phyloP scores from a whole-genome alignment of 2,329 filamentous ascomycete genomes.

The Colletotrichum caudatum region DNA sequence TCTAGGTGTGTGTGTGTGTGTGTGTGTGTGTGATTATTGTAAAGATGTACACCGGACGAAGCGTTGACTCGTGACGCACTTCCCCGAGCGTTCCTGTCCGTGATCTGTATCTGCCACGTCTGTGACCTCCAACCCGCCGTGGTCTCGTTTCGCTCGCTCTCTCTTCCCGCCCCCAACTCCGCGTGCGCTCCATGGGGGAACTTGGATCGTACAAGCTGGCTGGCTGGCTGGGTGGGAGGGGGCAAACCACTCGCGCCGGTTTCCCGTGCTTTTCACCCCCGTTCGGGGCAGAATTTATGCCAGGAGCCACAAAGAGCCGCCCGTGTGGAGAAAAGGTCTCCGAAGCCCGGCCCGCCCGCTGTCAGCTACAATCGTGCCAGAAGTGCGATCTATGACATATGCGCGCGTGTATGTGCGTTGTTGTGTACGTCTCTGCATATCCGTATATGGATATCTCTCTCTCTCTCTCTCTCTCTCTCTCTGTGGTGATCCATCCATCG shows the following conservation, averaged over 20 bases:
- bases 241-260: too few species aligned
- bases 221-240: too few species aligned
- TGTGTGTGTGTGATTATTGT: background rate
- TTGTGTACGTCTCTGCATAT: background rate
- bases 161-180: background rate
- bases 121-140: background rate
- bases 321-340: too few species aligned
- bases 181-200: too few species aligned
- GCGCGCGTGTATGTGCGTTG: background rate
- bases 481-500: background rate
- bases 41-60: background rate
- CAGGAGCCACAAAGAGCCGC: too few species aligned
- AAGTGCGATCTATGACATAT: background rate
- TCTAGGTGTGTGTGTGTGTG: too few species aligned
- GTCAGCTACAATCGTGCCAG: background rate
- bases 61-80: background rate
- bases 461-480: too few species aligned
- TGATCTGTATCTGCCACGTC: background rate
- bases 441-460: background rate
- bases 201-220: background rate
- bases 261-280: too few species aligned
- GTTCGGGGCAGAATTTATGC: too few species aligned
- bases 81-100: background rate
- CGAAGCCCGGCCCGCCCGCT: too few species aligned
- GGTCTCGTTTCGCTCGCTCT: background rate